These are phyloP conservation scores for Phlebiopsis gigantea DNA, from an alignment of 768 basidiomycete species.

Conservation along the genomic window DNA sequence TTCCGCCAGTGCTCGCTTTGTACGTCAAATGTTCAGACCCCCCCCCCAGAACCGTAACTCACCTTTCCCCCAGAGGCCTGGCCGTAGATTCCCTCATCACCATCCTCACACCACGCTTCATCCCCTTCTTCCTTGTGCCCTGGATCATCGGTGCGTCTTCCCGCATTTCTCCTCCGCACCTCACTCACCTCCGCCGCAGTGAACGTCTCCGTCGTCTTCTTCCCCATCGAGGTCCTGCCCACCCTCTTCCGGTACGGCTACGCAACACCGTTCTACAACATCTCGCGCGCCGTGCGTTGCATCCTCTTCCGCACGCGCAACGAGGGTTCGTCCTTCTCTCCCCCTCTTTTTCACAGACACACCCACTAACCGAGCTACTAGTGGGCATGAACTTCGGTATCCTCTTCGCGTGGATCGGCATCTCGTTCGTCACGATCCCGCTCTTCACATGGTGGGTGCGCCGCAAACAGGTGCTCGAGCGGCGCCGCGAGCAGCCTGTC, in stretches of 20 bases:
- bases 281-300: constrained; percentile 53
- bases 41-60: neutral
- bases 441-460: constrained; percentile 42
- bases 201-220: constrained; percentile 52
- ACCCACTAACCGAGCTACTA: constrained; percentile 20
- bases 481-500: neutral
- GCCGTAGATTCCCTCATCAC: constrained; percentile 57
- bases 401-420: constrained; percentile 46
- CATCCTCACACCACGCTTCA: constrained; percentile 44
- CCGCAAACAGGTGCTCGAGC: constrained; percentile 21
- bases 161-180: neutral
- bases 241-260: constrained; percentile 61
- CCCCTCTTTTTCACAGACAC: neutral
- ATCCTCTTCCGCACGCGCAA: constrained; percentile 66
- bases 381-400: constrained; percentile 63
- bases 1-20: constrained; percentile 40
- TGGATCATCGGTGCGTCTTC: constrained; percentile 54
- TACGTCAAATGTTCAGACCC: constrained; percentile 26
- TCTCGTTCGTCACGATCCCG: constrained; percentile 51
- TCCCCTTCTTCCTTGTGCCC: constrained; percentile 56
- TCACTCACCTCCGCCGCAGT: constrained; percentile 25
- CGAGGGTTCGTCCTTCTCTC: constrained; percentile 34
- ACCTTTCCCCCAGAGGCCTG: constrained; percentile 39
- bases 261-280: constrained; percentile 68
- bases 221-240: constrained; percentile 57